phyloP scores from a whole-genome alignment of 768 basidiomycete species.

The Collybia sp. region DNA sequence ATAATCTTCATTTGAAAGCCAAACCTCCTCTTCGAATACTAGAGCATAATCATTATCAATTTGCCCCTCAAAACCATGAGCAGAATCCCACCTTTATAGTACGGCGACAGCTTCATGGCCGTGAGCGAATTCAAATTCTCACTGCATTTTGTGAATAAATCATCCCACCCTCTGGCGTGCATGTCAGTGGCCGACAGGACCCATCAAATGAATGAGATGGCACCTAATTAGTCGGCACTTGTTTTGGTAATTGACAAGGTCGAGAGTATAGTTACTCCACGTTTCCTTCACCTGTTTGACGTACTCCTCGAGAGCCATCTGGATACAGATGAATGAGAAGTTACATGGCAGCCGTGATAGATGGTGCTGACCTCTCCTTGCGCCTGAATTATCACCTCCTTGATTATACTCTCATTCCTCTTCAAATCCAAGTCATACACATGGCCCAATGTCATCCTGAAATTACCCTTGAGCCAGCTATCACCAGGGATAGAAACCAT shows the following conservation, averaged over 20 bases:
- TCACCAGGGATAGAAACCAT: not conserved
- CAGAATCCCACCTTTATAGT: constrained; percentile 77
- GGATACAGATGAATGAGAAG: constrained; percentile 17
- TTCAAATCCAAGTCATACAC: constrained; percentile 97
- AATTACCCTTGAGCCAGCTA: constrained; percentile 3
- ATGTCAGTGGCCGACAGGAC: constrained; percentile 4
- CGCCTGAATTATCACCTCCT: constrained; percentile 94
- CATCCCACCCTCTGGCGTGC: constrained; percentile 83
- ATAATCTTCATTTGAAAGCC: not conserved
- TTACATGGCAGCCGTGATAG: constrained; percentile 12
- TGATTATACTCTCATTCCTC: constrained; percentile 86
- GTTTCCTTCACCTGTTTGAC: constrained; percentile 95
- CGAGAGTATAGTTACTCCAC: constrained; percentile 94
- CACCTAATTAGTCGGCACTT: constrained; percentile 94
- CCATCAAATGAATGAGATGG: constrained; percentile 9
- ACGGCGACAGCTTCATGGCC: constrained; percentile 97
- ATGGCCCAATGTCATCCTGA: constrained; percentile 86
- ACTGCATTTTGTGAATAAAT: constrained; percentile 93
- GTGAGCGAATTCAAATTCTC: constrained; percentile 95
- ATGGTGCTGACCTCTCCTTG: constrained; percentile 77
- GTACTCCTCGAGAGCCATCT: constrained; percentile 96
- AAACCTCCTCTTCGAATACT: constrained; percentile 89
- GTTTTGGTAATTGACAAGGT: constrained; percentile 97
- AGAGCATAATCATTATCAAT: constrained; percentile 1
- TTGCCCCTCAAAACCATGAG: not conserved